These are phyloP conservation scores for Lagenaria siceraria DNA, from an alignment of 306 rosid genomes.

Conservation along the genomic window DNA sequence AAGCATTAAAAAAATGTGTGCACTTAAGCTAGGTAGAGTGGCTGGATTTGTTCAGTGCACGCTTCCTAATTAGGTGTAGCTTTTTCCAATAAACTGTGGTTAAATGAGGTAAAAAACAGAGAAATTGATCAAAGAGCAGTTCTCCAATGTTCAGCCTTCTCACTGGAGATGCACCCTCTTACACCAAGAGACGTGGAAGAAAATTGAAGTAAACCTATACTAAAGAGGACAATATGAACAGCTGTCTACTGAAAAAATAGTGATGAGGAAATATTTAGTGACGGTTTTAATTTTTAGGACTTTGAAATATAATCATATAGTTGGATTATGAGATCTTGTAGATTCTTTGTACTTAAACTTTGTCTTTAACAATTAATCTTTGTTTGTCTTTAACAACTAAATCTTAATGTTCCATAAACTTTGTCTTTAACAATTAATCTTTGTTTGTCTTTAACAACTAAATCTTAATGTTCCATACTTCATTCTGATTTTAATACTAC, in stretches of 20 bases:
- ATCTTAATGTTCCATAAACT: neutral
- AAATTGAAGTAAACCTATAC: neutral
- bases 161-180: neutral
- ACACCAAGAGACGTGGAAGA: neutral
- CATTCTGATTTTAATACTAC: neutral
- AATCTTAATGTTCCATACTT: neutral
- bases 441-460: neutral
- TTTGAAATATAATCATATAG: neutral
- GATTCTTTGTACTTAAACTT: neutral
- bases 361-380: neutral
- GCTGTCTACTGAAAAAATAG: neutral
- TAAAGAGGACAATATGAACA: neutral
- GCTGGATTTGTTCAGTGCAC: neutral
- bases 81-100: neutral
- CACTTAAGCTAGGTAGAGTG: neutral
- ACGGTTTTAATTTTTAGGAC: neutral
- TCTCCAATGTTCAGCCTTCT: neutral
- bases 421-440: neutral
- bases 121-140: neutral
- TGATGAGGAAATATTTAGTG: neutral
- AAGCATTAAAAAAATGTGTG: neutral
- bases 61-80: neutral
- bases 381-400: neutral
- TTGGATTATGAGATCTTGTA: neutral
- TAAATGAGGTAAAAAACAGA: neutral